A percentile compares a stretch with the other conserved stretches of the same genome.
Evolutionary conservation across 192 early-diverging fungal genomes (phyloP).

Genomic region (Oehlia diaphana): DNA sequence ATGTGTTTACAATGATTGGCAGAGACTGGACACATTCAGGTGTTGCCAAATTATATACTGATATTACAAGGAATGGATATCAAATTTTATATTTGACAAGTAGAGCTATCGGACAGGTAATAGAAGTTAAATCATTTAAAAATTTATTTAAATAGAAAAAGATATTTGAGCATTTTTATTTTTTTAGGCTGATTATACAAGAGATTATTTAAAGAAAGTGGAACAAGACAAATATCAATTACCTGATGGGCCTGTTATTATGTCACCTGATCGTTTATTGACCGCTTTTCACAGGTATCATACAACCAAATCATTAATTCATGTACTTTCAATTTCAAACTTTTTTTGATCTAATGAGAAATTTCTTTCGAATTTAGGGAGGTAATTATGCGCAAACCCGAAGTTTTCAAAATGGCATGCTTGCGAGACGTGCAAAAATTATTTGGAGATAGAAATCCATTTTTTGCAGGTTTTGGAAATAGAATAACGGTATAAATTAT

Average conservation of each 20-base stretch:
- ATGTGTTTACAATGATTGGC: constrained; percentile 96
- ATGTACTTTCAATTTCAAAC: background rate
- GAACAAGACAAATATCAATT: constrained; percentile 85
- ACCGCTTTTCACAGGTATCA: constrained; percentile 77
- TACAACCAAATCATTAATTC: constrained; percentile 5
- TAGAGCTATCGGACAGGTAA: constrained; percentile 90
- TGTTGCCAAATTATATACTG: constrained; percentile 94
- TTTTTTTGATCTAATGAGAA: background rate
- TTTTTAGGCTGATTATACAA: constrained; percentile 71
- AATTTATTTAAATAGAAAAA: background rate
- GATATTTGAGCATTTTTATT: background rate
- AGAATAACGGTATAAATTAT: constrained; percentile 69
- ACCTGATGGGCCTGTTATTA: constrained; percentile 92
- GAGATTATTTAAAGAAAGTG: constrained; percentile 89
- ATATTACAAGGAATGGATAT: constrained; percentile 92
- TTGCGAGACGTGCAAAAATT: constrained; percentile 86
- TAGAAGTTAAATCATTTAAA: background rate
- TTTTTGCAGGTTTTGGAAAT: constrained; percentile 97
- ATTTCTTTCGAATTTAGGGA: constrained; percentile 52
- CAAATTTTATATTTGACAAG: constrained; percentile 93
- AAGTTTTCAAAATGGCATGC: constrained; percentile 97
- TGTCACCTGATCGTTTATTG: constrained; percentile 94
- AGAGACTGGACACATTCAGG: constrained; percentile 98
- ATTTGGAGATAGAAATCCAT: constrained; percentile 81
- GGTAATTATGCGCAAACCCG: constrained; percentile 91